Conservation (phyloP, 1,284 basidiomycete genomes). For the Sporisorium reilianum region DNA sequence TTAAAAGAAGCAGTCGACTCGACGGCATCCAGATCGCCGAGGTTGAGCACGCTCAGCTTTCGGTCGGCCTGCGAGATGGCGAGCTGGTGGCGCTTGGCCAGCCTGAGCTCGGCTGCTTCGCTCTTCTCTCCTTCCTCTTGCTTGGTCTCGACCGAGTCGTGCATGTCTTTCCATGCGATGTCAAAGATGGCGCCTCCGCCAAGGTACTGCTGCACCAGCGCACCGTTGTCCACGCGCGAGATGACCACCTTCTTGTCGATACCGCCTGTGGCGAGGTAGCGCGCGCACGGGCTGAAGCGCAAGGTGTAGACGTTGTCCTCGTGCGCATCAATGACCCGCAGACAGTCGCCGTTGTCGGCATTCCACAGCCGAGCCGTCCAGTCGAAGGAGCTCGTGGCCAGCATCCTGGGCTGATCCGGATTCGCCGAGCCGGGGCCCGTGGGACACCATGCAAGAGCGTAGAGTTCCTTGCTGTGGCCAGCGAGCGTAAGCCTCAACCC, state of each 20-base stretch:
- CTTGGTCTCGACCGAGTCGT: slow-evolving; percentile 39
- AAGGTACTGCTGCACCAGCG: slow-evolving; percentile 51
- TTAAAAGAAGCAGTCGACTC: slow-evolving; percentile 28
- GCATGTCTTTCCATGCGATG: slow-evolving; percentile 49
- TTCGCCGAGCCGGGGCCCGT: slow-evolving; percentile 57
- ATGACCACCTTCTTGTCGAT: slow-evolving; percentile 64
- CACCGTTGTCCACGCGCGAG: slow-evolving; percentile 55
- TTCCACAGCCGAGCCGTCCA: slow-evolving; percentile 67
- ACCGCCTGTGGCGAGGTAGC: slow-evolving; percentile 66
- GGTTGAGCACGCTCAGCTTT: slow-evolving; percentile 59
- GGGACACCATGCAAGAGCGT: slow-evolving; percentile 65
- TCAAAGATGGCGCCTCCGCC: slow-evolving; percentile 56
- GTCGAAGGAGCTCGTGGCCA: slow-evolving; percentile 67
- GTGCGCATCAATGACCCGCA: slow-evolving; percentile 62
- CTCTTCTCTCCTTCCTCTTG: slow-evolving; percentile 35
- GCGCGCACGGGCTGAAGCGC: slow-evolving; percentile 63
- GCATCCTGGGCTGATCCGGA: slow-evolving; percentile 61
- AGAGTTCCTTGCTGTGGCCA: slow-evolving; percentile 67
- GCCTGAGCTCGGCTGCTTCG: slow-evolving; percentile 16
- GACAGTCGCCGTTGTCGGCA: slow-evolving; percentile 63
- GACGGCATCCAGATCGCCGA: slow-evolving; percentile 42
- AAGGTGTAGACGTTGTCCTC: slow-evolving; percentile 65
- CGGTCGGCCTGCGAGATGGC: slow-evolving; percentile 64
- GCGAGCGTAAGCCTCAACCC: slow-evolving; percentile 48
- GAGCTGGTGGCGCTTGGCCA: slow-evolving; percentile 52